Evolutionary conservation across 208 protist genomes (phyloP), one percentile per base, ranked within the genome.

Genomic region (Acanthamoeba comandoni): DNA sequence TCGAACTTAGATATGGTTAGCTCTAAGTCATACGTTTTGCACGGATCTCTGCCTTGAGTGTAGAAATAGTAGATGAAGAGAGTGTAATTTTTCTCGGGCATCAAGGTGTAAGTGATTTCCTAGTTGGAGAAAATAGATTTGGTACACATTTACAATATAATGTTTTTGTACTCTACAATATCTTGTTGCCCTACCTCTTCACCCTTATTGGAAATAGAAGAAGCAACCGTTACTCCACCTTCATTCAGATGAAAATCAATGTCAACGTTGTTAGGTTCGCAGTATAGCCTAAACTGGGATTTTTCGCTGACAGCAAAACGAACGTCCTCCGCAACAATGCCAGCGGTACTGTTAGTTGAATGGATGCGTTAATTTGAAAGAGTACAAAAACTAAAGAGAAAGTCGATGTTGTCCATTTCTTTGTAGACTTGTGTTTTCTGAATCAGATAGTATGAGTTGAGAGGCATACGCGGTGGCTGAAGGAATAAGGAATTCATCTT

Each of bases 191-290:
- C 35, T 43, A 43, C 58, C 24, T 88, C 79, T 62, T 88, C 79
- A 39, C 51, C 43, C 52, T 88, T 88, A 26, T n/a, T 70, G 57
- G 24, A 19, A 48, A 88, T 70, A n/a, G 57, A 29, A 35, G 58
- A 70, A 9, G 52, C 79, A n/a, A 88, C 79, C 35, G 70, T 64
- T 43, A 58, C 43, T 29, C 39, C 19, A 48, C 70, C n/a, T 26
- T 88, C 79, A n/a, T n/a, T 31, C 19, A 88, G 43, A 12, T 70
- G 79, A 24, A 88, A 88, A 24, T 88, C 79, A 26, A 88, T 69
- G 52, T 88, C 79, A 43, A 88, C 19, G 26, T 88, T 49, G 58
- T 70, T 64, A 19, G 79, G n/a, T 24, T 88, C 79, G 43, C 57
- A 88, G 39, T 58, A 88, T 31, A 88, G 58, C 5, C 79, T 19